Conservation (phyloP, 2,329 filamentous ascomycete species). For the Fusarium sp. region DNA sequence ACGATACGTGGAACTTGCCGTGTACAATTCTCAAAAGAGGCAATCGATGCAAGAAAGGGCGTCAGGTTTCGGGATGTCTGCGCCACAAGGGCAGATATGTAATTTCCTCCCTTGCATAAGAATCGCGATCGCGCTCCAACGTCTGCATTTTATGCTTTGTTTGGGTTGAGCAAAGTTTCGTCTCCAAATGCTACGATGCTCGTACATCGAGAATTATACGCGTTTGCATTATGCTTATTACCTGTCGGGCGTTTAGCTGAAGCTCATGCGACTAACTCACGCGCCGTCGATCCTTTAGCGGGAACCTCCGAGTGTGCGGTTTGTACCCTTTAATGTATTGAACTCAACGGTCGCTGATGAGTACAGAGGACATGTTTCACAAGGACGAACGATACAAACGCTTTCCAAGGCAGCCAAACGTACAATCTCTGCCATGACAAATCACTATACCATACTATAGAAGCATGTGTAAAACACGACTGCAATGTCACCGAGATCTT, state of each 20-base stretch:
- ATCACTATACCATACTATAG: neutral
- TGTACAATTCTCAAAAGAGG: neutral
- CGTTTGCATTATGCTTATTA: neutral
- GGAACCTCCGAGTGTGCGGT: neutral
- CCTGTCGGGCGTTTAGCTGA: neutral
- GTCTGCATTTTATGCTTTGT: neutral
- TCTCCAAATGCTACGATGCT: neutral
- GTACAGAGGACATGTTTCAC: neutral
- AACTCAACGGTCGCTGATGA: neutral
- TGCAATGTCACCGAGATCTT: neutral
- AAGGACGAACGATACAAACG: neutral
- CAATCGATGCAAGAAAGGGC: neutral
- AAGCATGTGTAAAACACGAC: neutral
- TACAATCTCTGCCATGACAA: neutral
- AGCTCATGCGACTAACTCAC: neutral
- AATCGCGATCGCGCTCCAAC: neutral
- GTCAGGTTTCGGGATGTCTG: neutral
- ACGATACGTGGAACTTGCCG: neutral
- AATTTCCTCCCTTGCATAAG: neutral
- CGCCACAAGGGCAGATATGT: neutral
- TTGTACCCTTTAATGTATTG: fast-evolving
- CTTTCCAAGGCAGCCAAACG: neutral
- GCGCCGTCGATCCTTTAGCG: neutral
- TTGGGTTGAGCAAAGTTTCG: neutral
- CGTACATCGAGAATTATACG: neutral